Base-by-base conservation (phyloP, 768 basidiomycete species). In the Lactarius quietus region DNA sequence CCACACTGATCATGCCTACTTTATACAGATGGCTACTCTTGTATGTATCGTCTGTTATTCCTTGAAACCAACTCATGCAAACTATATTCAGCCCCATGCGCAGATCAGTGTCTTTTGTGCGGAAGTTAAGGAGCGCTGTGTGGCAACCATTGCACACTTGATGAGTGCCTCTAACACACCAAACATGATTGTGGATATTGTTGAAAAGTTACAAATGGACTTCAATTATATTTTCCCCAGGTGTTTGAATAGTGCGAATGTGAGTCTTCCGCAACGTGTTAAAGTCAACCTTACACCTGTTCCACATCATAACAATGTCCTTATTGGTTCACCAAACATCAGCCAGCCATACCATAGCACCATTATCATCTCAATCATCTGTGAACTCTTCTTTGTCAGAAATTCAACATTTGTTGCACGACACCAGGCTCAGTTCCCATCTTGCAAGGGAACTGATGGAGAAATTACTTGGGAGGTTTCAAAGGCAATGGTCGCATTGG, bases 321-420 rank as follows among this genome's bases (percentile, higher is more conserved):
- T 43, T 1, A 9, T 18, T 3, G 20, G 18, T 0, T 0, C 8
- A 9, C 6, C 41, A n/a, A 0, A 7, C n/a, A 18, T 6, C 7
- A 7, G 2, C n/a, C 20, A 3, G 1, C 41, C 41, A 20, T 43
- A 43, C n/a, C 41, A 9, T 20, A 43, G 41, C 20, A 20, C 20
- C 9, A n/a, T 43, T n/a, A 43, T 43, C 20, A 43, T 15, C 41
- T 43, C 41, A 0, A 12, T 43, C 1, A 43, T 43, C 14, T 3
- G 41, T 20, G 41, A 43, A 7, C 41, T 43, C 3, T 43, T 43
- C 8, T 43, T 43, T 12, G n/a, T 20, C 7, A 20, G 41, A 8
- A 18, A 12, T 20, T 7, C 12, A n/a, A 7, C 41, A 20, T 43
- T 43, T n/a, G 20, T 8, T 3, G 9, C 8, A 1, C 41, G 3